These are phyloP conservation scores for Oryza meridionalis DNA, from an alignment of 176 grass and related monocot genomes.

Conservation along the genomic window DNA sequence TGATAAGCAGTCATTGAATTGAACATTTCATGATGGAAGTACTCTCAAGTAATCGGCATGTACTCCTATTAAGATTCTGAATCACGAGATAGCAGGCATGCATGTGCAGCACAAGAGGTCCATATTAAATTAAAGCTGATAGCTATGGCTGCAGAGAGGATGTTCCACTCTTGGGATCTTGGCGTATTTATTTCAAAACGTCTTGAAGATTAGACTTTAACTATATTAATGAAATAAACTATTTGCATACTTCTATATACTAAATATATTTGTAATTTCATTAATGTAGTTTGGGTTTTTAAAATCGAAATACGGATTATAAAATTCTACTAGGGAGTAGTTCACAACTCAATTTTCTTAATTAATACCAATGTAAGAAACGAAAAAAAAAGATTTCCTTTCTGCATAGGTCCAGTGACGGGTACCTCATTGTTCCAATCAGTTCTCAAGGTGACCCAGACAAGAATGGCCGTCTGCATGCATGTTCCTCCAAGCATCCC, in stretches of 20 bases:
- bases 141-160: neutral
- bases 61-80: neutral
- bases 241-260: neutral
- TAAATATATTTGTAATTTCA: neutral
- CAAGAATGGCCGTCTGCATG: slow-evolving; percentile 69
- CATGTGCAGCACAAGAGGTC: neutral
- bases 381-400: neutral
- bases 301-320: neutral
- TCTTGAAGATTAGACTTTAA: neutral
- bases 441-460: slow-evolving; percentile 65
- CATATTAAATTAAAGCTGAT: neutral
- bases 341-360: neutral
- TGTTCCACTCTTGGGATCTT: neutral
- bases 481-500: slow-evolving; percentile 83
- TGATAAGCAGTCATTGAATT: neutral
- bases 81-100: neutral
- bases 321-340: neutral
- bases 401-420: neutral
- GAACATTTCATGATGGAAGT: neutral
- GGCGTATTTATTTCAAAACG: neutral
- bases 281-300: neutral
- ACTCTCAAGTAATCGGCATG: neutral
- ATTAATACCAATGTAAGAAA: neutral
- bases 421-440: slow-evolving; percentile 79
- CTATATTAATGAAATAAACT: neutral